Evolutionary conservation across 2,329 filamentous ascomycete genomes (phyloP), one percentile per base, ranked within the genome.

Genomic region (Cryphonectria nitschkei): DNA sequence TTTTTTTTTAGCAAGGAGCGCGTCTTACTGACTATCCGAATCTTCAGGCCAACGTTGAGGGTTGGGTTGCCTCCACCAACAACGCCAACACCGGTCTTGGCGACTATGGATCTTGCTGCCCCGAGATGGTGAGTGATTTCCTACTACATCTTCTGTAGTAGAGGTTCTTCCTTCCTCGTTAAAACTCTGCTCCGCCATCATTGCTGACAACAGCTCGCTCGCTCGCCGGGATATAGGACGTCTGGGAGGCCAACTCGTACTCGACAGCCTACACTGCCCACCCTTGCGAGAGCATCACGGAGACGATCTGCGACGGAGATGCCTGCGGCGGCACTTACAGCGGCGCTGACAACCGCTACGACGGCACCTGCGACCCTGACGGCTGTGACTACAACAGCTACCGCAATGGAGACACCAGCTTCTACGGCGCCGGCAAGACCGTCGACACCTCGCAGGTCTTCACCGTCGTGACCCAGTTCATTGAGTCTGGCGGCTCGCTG

Each of bases 311-410:
- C 83, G 77, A 78, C 0, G 83, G 83, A 29, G 80, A 86, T 73
- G 71, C 71, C 7, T 89, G 87, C 75, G 88, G 88, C 71, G 88
- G 85, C 70, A 84, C 85, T 50, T 87, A 86, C 76, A 82, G 80
- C 67, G 68, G 75, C 65, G 14, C 26, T 9, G 43, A 19, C 26
- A 80, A 85, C 75, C 88, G 90, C 73, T 92, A 92, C 77, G 81
- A 76, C 37, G 89, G 90, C 68, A 80, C 86, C 70, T 92, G 90
- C 79, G 90, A 92, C 78, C 88, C 89, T 73, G 89, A 91, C 76
- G 90, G 90, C 56, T 92, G 90, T 76, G 90, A 92, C 79, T 92
- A 90, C 85, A 91, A 92, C 85, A 78, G 85, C 54, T 92, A 87
- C 86, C 89, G 90, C 78, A 84, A 88, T 84, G 90, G 90, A 73